Evolutionary conservation across 306 rosid genomes (phyloP).

Genomic region (Clitoria ternatea): DNA sequence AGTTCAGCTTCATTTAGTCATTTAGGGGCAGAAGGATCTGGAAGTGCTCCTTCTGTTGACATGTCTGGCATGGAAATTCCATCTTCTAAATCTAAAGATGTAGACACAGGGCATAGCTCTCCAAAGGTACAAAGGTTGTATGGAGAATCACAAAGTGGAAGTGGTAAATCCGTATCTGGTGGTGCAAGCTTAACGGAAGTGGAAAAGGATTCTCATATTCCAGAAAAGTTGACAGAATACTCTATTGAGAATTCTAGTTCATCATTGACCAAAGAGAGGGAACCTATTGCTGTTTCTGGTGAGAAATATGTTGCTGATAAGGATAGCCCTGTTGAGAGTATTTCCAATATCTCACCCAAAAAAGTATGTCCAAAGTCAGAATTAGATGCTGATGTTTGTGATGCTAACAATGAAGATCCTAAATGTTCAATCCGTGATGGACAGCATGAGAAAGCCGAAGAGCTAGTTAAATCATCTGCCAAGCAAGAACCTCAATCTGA

Average conservation of each 20-base stretch:
- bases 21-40: constrained; percentile 40
- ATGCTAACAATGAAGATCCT: constrained; percentile 33
- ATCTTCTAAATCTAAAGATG: constrained; percentile 40
- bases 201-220: constrained; percentile 15
- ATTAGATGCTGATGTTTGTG: constrained; percentile 38
- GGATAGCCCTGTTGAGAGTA: constrained; percentile 27
- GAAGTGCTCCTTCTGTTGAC: constrained; percentile 30
- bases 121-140: constrained; percentile 30
- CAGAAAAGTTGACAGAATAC: constrained; percentile 23
- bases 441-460: constrained; percentile 39
- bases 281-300: constrained; percentile 24
- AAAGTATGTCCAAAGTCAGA: constrained; percentile 38
- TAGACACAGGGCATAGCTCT: constrained; percentile 28
- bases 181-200: not conserved
- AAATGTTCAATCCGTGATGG: constrained; percentile 34
- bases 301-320: constrained; percentile 32
- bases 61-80: constrained; percentile 34
- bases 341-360: constrained; percentile 30
- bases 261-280: constrained; percentile 32
- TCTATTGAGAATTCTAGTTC: constrained; percentile 23
- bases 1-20: constrained; percentile 53
- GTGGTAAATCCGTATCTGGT: constrained; percentile 11
- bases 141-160: constrained; percentile 19
- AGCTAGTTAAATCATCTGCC: constrained; percentile 38
- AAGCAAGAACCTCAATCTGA: constrained; percentile 52